These are phyloP conservation scores for Globisporangium viniferum DNA, from an alignment of 352 stramenopile species.

Conservation along the genomic window DNA sequence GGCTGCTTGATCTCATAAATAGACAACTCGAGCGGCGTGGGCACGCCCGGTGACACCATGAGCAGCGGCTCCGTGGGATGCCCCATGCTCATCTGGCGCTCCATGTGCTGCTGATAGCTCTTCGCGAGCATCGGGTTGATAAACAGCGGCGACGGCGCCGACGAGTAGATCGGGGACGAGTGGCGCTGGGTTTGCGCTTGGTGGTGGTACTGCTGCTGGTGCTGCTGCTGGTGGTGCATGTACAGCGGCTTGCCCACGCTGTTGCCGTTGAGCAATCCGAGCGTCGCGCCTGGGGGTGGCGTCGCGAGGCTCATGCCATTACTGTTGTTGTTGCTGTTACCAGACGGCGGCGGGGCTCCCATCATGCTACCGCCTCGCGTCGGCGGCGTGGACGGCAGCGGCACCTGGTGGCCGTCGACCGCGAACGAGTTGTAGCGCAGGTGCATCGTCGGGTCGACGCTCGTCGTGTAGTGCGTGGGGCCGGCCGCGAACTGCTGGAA, in stretches of 20 bases:
- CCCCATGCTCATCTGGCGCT: constrained; percentile 33
- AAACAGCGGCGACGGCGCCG: constrained; percentile 34
- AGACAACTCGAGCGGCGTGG: constrained; percentile 72
- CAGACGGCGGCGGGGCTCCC: neutral
- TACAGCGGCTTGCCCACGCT: constrained; percentile 25
- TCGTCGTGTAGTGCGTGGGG: constrained; percentile 68
- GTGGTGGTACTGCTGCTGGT: constrained; percentile 17
- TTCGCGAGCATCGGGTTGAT: constrained; percentile 65
- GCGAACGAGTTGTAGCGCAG: constrained; percentile 52
- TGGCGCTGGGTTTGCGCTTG: constrained; percentile 10
- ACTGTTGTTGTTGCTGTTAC: constrained; percentile 2
- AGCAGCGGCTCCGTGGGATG: constrained; percentile 43
- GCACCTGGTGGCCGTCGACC: constrained; percentile 40
- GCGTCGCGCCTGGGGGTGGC: constrained; percentile 35
- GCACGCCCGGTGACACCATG: constrained; percentile 61
- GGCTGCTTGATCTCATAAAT: constrained; percentile 86
- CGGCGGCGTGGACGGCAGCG: constrained; percentile 28
- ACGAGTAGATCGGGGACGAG: constrained; percentile 18
- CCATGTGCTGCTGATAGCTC: constrained; percentile 51
- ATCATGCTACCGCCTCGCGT: constrained; percentile 14
- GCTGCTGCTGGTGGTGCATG: constrained; percentile 17
- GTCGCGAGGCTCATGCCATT: constrained; percentile 17
- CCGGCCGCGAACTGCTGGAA: constrained; percentile 45
- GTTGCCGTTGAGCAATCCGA: constrained; percentile 28
- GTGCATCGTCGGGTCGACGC: constrained; percentile 38